Evolutionary conservation across 2,329 filamentous ascomycete genomes (phyloP), one percentile per base, ranked within the genome.

Genomic region (Colletotrichum limetticola): DNA sequence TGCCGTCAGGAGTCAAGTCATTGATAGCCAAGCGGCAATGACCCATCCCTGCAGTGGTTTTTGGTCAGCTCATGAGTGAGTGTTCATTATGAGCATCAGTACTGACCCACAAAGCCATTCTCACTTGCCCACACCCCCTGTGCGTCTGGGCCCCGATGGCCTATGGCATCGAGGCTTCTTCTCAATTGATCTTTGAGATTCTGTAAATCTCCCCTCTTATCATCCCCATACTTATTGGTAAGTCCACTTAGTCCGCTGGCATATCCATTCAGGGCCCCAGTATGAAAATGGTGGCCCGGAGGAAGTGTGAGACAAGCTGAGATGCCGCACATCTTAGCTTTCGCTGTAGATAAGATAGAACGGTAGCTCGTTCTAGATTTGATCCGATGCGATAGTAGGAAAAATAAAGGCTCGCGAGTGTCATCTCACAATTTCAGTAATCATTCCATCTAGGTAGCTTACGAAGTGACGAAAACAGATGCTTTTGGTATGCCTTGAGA

Each of bases 11-110:
- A 5, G 82, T 83, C 0, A 89, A 82, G 75, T 89, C 88, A 70
- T 87, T 87, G 77, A 89, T 89, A 8, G 86, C 82, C 8, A 89
- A 81, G 28, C 87, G 83, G 57, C 83, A 84, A 76, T 89, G 86
- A 11, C 83, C 86, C 32, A 89, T 82, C 1, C 77, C 67, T 59
- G 49, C 2, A 1, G 46, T 24, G 32, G 2, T 16, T 14, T 16
- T 2, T 2, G 35, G 1, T 68, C 5, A 68, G n/a, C 1, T 2
- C 24, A 11, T 42, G 2, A 11, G n/a, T 12, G 3, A 3, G 22
- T 16, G 11, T 8, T 5, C 7, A 37, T 6, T 4, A 0, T 9
- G 9, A 4, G 26, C 7, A 12, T 4, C n/a, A 37, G 6, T 1
- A 37, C 57, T 55, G 5, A 68, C 66, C 81, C 11, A 58, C 19